These are phyloP conservation scores for Talaromyces pinophilus DNA, from an alignment of 2,329 filamentous ascomycete species.

Conservation along the genomic window DNA sequence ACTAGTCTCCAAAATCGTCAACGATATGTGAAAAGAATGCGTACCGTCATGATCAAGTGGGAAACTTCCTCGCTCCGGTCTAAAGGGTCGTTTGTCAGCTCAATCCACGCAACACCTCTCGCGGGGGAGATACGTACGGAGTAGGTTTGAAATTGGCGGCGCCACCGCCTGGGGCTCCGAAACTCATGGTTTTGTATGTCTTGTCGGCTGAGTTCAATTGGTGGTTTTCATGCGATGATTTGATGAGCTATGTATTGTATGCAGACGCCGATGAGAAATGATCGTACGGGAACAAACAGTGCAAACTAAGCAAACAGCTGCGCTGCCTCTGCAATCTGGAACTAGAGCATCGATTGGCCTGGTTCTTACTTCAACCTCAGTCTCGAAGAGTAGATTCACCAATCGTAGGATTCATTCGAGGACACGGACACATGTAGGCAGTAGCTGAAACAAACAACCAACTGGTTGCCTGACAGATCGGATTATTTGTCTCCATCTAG, in stretches of 20 bases:
- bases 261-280: background rate
- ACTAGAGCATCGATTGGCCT: background rate
- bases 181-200: constrained; percentile 47
- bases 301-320: constrained; percentile 4
- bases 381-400: background rate
- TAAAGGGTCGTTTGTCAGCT: constrained; percentile 37
- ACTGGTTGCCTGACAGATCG: background rate
- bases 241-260: background rate
- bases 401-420: background rate
- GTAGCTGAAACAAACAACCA: no score
- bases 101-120: background rate
- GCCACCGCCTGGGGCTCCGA: constrained; percentile 70
- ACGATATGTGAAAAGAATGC: background rate
- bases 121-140: constrained; percentile 56
- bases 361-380: background rate
- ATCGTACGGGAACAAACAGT: background rate
- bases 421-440: background rate
- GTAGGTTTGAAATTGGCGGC: constrained; percentile 66
- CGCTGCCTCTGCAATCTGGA: background rate
- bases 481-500: background rate
- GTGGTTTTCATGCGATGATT: background rate
- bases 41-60: constrained; percentile 90
- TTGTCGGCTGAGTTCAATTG: background rate
- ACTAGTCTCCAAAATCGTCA: background rate
- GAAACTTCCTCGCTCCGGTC: constrained; percentile 89